Percentiles rank a stretch among this genome's conserved stretches.
Evolutionary conservation across 1,284 basidiomycete species (phyloP).

Genomic region (Ceratobasidium sp.): DNA sequence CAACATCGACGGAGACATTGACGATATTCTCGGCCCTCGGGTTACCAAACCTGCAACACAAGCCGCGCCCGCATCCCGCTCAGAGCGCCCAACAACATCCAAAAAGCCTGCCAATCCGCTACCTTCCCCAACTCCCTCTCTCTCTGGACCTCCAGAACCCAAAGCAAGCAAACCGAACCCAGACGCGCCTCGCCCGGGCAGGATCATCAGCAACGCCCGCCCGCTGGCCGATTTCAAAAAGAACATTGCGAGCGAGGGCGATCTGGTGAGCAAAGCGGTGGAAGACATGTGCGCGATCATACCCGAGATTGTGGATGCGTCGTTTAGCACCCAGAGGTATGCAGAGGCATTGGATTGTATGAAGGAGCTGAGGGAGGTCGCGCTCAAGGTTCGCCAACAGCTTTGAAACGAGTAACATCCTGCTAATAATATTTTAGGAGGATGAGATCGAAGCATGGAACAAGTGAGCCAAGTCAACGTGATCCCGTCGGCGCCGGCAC

Average conservation of each 20-base stretch:
- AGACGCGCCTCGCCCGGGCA: conserved; percentile 44
- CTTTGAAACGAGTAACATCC: neutral
- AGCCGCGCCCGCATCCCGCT: neutral
- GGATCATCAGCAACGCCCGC: conserved; percentile 67
- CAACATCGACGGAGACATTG: conserved; percentile 56
- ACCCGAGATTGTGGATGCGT: conserved; percentile 68
- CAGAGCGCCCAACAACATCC: conserved; percentile 11
- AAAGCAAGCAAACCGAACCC: conserved; percentile 38
- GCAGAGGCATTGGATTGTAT: conserved; percentile 77
- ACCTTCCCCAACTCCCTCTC: conserved; percentile 11
- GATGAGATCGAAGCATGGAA: conserved; percentile 83
- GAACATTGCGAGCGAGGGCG: conserved; percentile 66
- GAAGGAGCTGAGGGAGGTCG: conserved; percentile 67
- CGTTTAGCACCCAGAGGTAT: conserved; percentile 70
- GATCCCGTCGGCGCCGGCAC: neutral
- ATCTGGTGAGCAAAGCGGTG: conserved; percentile 81
- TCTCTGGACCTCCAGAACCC: conserved; percentile 7
- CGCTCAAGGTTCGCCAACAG: conserved; percentile 60
- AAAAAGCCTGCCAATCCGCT: conserved; percentile 9
- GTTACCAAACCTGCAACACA: conserved; percentile 11
- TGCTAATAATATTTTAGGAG: conserved; percentile 58
- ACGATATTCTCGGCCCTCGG: conserved; percentile 60
- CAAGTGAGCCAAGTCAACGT: conserved; percentile 56
- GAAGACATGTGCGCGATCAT: conserved; percentile 76
- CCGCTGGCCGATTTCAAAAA: conserved; percentile 78